phyloP scores from a whole-genome alignment of 805 yeast genomes.

The Starmerella apicola region DNA sequence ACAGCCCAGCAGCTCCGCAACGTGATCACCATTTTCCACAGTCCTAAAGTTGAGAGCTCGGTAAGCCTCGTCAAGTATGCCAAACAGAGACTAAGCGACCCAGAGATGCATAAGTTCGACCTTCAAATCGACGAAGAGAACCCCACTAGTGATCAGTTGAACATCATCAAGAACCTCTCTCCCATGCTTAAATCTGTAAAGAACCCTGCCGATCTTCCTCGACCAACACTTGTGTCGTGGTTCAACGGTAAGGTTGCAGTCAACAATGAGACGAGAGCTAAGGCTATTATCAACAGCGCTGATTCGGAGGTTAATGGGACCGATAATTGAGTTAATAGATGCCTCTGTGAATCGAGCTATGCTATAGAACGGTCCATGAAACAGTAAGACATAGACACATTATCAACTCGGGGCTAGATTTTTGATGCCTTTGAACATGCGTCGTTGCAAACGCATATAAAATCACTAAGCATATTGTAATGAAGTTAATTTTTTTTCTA shows the following conservation, averaged over 20 bases:
- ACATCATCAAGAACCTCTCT: conserved; percentile 15
- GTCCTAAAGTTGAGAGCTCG: conserved; percentile 20
- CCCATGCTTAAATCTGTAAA: conserved; percentile 12
- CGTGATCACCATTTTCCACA: conserved; percentile 26
- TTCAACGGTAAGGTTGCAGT: conserved; percentile 43
- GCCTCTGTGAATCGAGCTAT: too few species aligned
- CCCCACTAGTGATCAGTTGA: conserved; percentile 26
- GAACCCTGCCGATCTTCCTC: conserved; percentile 21
- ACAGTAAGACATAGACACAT: too few species aligned
- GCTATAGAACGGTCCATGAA: too few species aligned
- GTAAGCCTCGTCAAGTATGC: conserved; percentile 17
- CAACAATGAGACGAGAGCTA: conserved; percentile 33
- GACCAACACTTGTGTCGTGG: conserved; percentile 54
- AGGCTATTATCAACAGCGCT: conserved; percentile 30
- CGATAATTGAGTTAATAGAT: too few species aligned
- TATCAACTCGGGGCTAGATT: too few species aligned
- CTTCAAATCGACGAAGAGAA: conserved; percentile 24
- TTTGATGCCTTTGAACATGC: too few species aligned
- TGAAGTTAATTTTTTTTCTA: too few species aligned
- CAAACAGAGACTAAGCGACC: conserved; percentile 16
- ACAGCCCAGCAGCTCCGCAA: conserved; percentile 24
- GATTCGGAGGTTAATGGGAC: background rate
- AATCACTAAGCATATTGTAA: too few species aligned
- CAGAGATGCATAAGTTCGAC: conserved; percentile 21
- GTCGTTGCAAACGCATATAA: too few species aligned